Conservation (phyloP, 768 basidiomycete species). For the Boletus sensibilis region DNA sequence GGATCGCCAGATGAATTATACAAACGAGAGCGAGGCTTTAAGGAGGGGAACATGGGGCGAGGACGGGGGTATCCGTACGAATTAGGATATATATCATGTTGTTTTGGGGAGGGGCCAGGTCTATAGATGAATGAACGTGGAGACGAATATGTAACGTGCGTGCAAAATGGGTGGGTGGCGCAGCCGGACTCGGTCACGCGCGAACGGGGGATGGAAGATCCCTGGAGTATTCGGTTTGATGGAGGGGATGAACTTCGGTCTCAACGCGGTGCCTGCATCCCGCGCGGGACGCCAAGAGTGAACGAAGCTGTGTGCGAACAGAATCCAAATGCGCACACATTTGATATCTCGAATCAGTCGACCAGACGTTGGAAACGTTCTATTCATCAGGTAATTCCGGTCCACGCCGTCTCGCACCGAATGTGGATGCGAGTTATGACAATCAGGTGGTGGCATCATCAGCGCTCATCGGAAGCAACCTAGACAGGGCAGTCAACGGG, state of each 20-base stretch:
- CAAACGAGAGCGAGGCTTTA: not conserved
- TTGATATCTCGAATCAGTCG: not conserved
- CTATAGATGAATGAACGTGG: not conserved
- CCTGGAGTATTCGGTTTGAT: not conserved
- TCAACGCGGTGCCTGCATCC: not conserved
- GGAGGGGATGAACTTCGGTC: not conserved
- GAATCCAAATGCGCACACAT: conserved; percentile 1
- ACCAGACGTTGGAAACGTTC: conserved; percentile 1
- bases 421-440: not conserved
- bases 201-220: not conserved
- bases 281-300: not conserved
- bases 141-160: not conserved
- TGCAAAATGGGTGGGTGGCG: not conserved
- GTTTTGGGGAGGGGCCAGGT: not conserved
- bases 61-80: conserved; percentile 5
- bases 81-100: not conserved
- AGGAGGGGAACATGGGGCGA: not conserved
- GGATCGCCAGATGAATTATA: not conserved
- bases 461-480: conserved; percentile 1
- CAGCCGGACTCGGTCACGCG: not conserved
- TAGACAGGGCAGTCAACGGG: not conserved
- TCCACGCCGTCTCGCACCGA: not conserved
- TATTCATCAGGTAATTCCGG: conserved; percentile 13
- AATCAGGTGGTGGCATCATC: not conserved
- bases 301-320: not conserved